Percentiles rank a stretch among this genome's conserved stretches.
Evolutionary conservation across 1,139 yeast genomes (phyloP).

Genomic region (Arxiozyma bovina): DNA sequence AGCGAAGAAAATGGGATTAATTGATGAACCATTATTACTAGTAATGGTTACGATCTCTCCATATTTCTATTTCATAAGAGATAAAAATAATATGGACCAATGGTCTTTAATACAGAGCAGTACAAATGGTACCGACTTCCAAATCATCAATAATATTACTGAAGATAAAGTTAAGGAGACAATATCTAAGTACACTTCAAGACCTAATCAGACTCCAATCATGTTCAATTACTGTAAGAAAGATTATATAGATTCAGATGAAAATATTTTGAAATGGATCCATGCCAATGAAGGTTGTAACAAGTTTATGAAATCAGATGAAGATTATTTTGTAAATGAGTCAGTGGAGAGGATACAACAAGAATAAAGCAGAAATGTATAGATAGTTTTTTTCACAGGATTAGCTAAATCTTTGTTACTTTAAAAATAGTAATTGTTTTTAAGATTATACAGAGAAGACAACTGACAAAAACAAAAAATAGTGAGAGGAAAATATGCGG

Average conservation of each 20-base stretch:
- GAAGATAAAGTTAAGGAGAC: slow-evolving; percentile 17
- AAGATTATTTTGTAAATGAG: slow-evolving; percentile 2
- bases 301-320: slow-evolving; percentile 19
- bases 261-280: slow-evolving; percentile 10
- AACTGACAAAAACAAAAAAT: not conserved
- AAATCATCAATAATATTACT: slow-evolving; percentile 13
- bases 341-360: no score
- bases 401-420: no score
- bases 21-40: slow-evolving; percentile 24
- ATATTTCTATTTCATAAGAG: slow-evolving; percentile 16
- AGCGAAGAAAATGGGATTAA: slow-evolving; percentile 21
- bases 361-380: no score
- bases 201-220: slow-evolving; percentile 24
- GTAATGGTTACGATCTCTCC: slow-evolving; percentile 25
- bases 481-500: no score
- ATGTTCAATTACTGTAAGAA: slow-evolving; percentile 23
- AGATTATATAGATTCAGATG: slow-evolving; percentile 14
- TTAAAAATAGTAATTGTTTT: no score
- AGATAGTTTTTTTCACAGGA: no score
- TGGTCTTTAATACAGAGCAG: slow-evolving; percentile 20
- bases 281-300: slow-evolving; percentile 18
- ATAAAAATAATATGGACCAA: not conserved
- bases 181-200: slow-evolving; percentile 19
- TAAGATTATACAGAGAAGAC: not conserved
- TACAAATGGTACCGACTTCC: slow-evolving; percentile 13